Evolutionary conservation across 176 grass and related monocot genomes (phyloP), one percentile per base, ranked within the genome.

Genomic region (Triticum urartu): DNA sequence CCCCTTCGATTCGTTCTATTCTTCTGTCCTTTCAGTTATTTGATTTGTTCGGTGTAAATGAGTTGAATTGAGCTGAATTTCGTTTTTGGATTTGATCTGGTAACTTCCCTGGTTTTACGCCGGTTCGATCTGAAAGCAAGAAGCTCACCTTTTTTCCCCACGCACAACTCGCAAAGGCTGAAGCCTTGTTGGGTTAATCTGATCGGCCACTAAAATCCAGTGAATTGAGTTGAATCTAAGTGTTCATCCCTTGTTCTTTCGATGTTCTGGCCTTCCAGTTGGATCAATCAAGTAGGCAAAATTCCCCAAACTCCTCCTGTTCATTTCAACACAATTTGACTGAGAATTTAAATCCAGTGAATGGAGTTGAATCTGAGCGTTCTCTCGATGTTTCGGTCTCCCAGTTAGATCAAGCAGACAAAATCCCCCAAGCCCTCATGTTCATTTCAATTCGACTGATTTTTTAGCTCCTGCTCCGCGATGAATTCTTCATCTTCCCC

Each of bases 51-150:
- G 24, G 18, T 39, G 5, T 73, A 39, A 13, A 39, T 64, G 70
- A 70, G 70, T 81, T 54, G 26, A 56, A 81, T 76, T 81, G 50
- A 71, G 52, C 62, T 81, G 8, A 88, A 64, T 52, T 71, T 36
- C n/a, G 4, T 25, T 21, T 20, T 50, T 15, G 5, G 32, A 70
- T 77, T 77, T 58, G 35, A 80, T 69, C 36, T 81, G 84, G 75
- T 80, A 47, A 25, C 8, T 80, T 33, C 24, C 68, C 48, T 67
- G 17, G n/a, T 70, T 81, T 77, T 33, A 35, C 13, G 64, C 61
- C 56, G 26, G 62, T 69, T 50, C 78, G 66, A 81, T 85, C 88
- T 86, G 62, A 60, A 85, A 81, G 10, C 25, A 58, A 69, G 14
- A 1, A 48, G 72, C 20, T 62, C 80, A 6, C 6, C 40, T 11